Percentiles rank a stretch among this genome's conserved stretches.
Evolutionary conservation across 2,329 filamentous ascomycete genomes (phyloP).

Genomic region (Ascochyta pisi): DNA sequence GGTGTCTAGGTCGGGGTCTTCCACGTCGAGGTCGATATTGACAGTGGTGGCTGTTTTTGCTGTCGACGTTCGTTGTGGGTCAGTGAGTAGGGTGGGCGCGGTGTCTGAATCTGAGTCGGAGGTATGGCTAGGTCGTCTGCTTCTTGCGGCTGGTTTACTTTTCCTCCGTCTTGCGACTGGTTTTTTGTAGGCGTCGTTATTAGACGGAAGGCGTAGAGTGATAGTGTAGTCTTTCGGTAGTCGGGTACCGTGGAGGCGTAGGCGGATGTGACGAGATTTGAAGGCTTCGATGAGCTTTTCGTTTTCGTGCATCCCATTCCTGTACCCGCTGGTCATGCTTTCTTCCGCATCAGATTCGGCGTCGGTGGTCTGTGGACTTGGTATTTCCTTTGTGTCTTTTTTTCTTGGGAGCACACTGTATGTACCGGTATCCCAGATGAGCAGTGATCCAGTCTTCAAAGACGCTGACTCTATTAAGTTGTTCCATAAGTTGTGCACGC

Average conservation of each 20-base stretch:
- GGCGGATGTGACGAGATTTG: slow-evolving; percentile 47
- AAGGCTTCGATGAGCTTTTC: slow-evolving; percentile 50
- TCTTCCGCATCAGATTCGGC: background rate
- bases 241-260: slow-evolving; percentile 51
- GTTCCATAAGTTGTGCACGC: slow-evolving; percentile 55
- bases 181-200: slow-evolving; percentile 33
- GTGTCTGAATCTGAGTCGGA: background rate
- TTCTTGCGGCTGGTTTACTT: background rate
- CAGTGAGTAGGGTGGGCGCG: too few relatives aligned
- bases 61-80: too few relatives aligned
- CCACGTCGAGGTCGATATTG: too few relatives aligned
- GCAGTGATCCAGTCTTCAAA: slow-evolving; percentile 51
- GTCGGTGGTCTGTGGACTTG: slow-evolving; percentile 43
- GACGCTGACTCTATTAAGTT: slow-evolving; percentile 55
- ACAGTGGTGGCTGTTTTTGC: too few relatives aligned
- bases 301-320: slow-evolving; percentile 31
- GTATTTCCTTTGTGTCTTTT: slow-evolving; percentile 17
- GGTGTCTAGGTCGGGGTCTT: slow-evolving; percentile 49
- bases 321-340: background rate
- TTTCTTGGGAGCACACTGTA: slow-evolving; percentile 48
- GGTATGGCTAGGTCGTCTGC: background rate
- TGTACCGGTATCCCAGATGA: slow-evolving; percentile 57
- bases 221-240: slow-evolving; percentile 52
- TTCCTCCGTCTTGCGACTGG: slow-evolving; percentile 27
- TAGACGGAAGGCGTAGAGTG: slow-evolving; percentile 48